Evolutionary conservation across 371 early-diverging fungal genomes (phyloP), one percentile per base, ranked within the genome.

Genomic region (Saksenaea vasiformis): DNA sequence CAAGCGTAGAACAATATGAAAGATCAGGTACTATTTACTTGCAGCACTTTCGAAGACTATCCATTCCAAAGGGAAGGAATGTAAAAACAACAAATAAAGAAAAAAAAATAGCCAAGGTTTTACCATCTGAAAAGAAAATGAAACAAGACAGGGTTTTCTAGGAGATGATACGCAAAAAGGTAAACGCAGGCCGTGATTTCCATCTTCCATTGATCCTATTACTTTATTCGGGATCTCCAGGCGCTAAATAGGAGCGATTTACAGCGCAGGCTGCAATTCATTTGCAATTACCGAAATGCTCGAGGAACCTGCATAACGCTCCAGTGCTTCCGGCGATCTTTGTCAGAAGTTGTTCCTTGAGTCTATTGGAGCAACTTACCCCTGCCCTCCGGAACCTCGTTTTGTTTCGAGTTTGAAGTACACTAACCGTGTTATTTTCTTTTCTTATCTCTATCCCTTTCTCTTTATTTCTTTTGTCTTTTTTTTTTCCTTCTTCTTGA

Each of bases 251-350:
- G 17, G 51, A 22, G 51, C 39, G n/a, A 2, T 39, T 39, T 39
- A n/a, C 39, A 39, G 39, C 39, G 39, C 39, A 39, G 39, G 39
- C 17, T 47, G 51, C 51, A 47, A 47, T 47, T 47, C 51, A 47
- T 47, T 47, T 47, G 22, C 7, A 47, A 47, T 47, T 47, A 47
- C 51, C 51, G 51, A 47, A 22, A 47, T 47, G 17, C 22, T 4
- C 22, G 22, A 22, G 51, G 22, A 47, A 47, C 51, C 51, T 47
- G 51, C 51, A 47, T 47, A n/a, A 47, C 39, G 39, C 39, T 39
- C 11, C 39, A 47, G 24, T 22, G 9, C 51, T 47, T 47, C 51
- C 51, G 51, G 22, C n/a, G 51, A 22, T 47, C 51, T 47, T 47
- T 22, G 24, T 47, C 17, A 39, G 3, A n/a, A 39, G 39, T 11